phyloP scores from a whole-genome alignment of 1,139 yeast genomes.

The Saccharomyces hybrid region DNA sequence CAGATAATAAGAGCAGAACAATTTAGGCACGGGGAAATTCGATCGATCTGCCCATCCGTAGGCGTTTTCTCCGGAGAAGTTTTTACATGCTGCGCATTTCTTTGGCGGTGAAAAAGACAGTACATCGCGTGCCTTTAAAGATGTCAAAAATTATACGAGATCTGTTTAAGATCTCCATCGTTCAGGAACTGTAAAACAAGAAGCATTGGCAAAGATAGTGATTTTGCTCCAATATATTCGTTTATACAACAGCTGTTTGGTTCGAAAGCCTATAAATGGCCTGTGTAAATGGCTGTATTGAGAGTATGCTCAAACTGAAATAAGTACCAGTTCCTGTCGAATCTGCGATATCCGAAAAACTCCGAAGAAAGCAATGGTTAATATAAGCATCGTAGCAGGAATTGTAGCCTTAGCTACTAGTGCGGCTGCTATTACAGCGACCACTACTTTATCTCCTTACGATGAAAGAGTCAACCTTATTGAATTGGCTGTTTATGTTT shows the following conservation, averaged over 20 bases:
- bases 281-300: neutral
- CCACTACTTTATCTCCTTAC: conserved; percentile 7
- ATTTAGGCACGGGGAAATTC: neutral
- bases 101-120: neutral
- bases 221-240: neutral
- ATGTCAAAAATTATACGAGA: neutral
- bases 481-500: conserved; percentile 7
- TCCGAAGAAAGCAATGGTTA: conserved; percentile 7
- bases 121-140: neutral
- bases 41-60: neutral
- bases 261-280: neutral
- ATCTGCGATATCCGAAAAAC: neutral
- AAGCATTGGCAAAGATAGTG: neutral
- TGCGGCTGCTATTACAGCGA: conserved; percentile 9
- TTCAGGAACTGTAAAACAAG: neutral
- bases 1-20: neutral
- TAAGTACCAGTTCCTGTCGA: neutral
- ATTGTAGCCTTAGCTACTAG: conserved; percentile 3
- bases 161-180: neutral
- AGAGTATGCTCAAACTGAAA: neutral
- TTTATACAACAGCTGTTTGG: neutral
- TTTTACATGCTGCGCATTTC: neutral
- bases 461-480: conserved; percentile 5
- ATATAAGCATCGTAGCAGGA: neutral
- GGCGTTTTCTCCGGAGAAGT: neutral